Evolutionary conservation across 2,329 filamentous ascomycete species (phyloP).

Genomic region (Curvularia sp.): DNA sequence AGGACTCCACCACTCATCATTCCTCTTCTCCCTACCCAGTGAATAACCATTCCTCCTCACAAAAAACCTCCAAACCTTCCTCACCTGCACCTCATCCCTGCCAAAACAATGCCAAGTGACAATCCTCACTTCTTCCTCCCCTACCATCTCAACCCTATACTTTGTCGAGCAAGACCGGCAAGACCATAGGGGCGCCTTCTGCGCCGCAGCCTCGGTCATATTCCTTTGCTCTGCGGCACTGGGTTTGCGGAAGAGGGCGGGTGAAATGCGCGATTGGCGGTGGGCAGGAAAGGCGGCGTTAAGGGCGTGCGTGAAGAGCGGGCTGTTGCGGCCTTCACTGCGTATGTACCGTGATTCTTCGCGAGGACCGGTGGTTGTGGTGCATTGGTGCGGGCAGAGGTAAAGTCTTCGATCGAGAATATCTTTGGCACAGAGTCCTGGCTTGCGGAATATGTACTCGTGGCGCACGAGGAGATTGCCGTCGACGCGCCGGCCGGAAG

Average conservation of each 20-base stretch:
- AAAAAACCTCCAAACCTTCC: not conserved
- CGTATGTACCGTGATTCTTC: not conserved
- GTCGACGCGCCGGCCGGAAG: not conserved
- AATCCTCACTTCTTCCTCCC: not conserved
- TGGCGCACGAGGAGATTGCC: not conserved
- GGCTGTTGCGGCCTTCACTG: not conserved
- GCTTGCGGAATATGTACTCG: not conserved
- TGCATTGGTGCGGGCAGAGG: not conserved
- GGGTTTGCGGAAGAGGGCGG: not conserved
- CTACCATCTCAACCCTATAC: not conserved
- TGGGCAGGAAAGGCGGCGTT: not conserved
- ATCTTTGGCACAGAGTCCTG: not conserved
- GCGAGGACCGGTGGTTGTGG: not conserved
- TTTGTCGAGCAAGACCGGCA: not conserved
- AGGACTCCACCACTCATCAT: not conserved
- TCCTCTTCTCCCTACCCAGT: not conserved
- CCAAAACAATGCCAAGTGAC: not conserved
- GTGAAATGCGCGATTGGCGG: not conserved
- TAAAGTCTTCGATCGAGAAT: not conserved
- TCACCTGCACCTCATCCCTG: not conserved
- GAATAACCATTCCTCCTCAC: not conserved
- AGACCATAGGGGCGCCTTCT: not conserved
- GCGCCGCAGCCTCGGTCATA: not conserved
- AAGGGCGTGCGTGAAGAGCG: not conserved
- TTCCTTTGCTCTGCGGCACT: not conserved